Evolutionary conservation across 1,139 yeast genomes (phyloP).

Genomic region (Yamadazyma friedrichii): DNA sequence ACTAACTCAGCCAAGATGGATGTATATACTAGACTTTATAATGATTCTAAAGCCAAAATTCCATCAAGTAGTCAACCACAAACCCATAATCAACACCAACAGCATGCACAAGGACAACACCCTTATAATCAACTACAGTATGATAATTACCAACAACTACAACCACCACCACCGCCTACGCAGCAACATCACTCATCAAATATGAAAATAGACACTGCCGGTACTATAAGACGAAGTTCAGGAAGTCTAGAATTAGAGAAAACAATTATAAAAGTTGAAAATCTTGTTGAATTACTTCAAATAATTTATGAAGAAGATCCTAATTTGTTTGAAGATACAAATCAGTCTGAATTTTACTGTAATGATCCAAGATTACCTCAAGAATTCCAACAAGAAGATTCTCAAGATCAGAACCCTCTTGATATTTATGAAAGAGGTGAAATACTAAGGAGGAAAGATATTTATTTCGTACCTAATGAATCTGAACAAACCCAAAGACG

Average conservation of each 20-base stretch:
- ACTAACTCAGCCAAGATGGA: conserved; percentile 8
- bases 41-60: conserved; percentile 10
- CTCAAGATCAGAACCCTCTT: conserved; percentile 18
- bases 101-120: not conserved
- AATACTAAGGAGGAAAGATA: conserved; percentile 36
- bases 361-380: conserved; percentile 10
- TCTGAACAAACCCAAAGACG: conserved; percentile 13
- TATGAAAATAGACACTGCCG: not conserved
- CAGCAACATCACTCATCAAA: not conserved
- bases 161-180: not conserved
- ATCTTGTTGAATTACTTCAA: conserved; percentile 20
- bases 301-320: conserved; percentile 24
- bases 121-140: not conserved
- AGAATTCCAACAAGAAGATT: conserved; percentile 6
- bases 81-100: not conserved
- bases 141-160: not conserved
- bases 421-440: conserved; percentile 57
- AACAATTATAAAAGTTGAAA: conserved; percentile 15
- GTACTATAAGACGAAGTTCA: conserved; percentile 5
- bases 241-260: conserved; percentile 10
- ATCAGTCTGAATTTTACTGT: conserved; percentile 4
- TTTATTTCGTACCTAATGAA: conserved; percentile 37
- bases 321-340: conserved; percentile 17
- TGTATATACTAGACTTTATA: conserved; percentile 17
- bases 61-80: not conserved